Evolutionary conservation across 1,284 basidiomycete species (phyloP).

Genomic region (Ceratobasidium sp.): DNA sequence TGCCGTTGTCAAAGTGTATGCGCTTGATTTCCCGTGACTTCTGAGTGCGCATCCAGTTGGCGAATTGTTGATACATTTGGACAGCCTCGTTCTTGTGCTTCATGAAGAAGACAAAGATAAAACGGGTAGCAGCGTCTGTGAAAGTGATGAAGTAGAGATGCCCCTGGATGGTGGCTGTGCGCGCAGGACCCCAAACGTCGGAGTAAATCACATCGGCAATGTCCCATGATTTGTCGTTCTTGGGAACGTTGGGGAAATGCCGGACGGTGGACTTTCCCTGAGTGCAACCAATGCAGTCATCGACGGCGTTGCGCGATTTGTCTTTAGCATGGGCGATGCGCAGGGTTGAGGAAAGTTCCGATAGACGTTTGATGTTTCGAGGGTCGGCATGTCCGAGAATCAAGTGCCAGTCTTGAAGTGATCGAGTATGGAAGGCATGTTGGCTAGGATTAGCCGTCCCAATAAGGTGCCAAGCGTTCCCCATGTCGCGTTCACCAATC

Average conservation of each 20-base stretch:
- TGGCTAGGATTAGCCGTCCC: slow-evolving; percentile 15
- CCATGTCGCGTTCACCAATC: slow-evolving; percentile 6
- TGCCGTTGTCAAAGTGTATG: slow-evolving; percentile 32
- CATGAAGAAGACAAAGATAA: slow-evolving; percentile 31
- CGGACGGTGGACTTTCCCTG: slow-evolving; percentile 17
- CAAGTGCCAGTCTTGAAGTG: slow-evolving; percentile 21
- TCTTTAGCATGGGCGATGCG: neutral
- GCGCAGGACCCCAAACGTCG: slow-evolving; percentile 33
- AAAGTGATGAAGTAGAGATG: slow-evolving; percentile 25
- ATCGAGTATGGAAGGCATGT: neutral
- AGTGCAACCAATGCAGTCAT: slow-evolving; percentile 17
- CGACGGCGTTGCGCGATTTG: neutral
- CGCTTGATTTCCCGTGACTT: slow-evolving; percentile 20
- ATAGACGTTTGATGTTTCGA: slow-evolving; percentile 7
- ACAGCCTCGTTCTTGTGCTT: slow-evolving; percentile 17
- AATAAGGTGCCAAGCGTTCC: slow-evolving; percentile 19
- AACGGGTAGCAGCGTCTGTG: slow-evolving; percentile 6
- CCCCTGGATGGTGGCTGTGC: slow-evolving; percentile 5
- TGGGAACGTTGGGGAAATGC: neutral
- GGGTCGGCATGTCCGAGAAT: slow-evolving; percentile 31
- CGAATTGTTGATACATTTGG: neutral
- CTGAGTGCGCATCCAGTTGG: slow-evolving; percentile 17
- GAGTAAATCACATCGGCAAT: slow-evolving; percentile 23
- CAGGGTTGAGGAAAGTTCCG: slow-evolving; percentile 1
- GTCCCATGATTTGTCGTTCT: neutral